phyloP scores from a whole-genome alignment of 176 grass and related monocot species.

The Alloteropsis semialata region DNA sequence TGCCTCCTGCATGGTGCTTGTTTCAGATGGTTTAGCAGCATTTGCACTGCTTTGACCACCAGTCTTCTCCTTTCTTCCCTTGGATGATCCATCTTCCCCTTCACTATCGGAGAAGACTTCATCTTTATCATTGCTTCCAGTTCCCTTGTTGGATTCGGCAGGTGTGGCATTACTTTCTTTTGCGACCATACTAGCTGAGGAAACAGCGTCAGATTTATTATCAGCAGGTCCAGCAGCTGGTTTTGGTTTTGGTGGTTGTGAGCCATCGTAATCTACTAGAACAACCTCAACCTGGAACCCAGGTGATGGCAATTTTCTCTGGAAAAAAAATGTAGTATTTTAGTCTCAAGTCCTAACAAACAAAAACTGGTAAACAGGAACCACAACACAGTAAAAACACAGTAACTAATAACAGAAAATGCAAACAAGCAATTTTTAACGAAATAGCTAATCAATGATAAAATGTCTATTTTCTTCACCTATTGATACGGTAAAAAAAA shows the following conservation, averaged over 20 bases:
- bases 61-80: slow-evolving; percentile 43
- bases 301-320: slow-evolving; percentile 94
- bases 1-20: slow-evolving; percentile 22
- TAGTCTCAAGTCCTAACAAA: neutral
- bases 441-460: neutral
- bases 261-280: slow-evolving; percentile 73
- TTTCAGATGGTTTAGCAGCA: slow-evolving; percentile 55
- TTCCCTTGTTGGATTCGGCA: slow-evolving; percentile 43
- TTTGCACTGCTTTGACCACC: slow-evolving; percentile 16
- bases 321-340: slow-evolving; percentile 19
- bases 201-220: slow-evolving; percentile 35
- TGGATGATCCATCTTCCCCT: slow-evolving; percentile 65
- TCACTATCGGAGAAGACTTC: slow-evolving; percentile 86
- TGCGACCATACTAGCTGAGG: slow-evolving; percentile 15
- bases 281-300: slow-evolving; percentile 93
- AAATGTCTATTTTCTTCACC: neutral
- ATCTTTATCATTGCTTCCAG: slow-evolving; percentile 66
- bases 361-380: neutral
- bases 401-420: neutral
- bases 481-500: neutral
- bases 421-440: neutral
- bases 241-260: slow-evolving; percentile 48
- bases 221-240: slow-evolving; percentile 14
- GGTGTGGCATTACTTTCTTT: slow-evolving; percentile 42
- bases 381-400: neutral